Conservation (phyloP, 2,329 filamentous ascomycete species). For the Venturia pyrina region DNA sequence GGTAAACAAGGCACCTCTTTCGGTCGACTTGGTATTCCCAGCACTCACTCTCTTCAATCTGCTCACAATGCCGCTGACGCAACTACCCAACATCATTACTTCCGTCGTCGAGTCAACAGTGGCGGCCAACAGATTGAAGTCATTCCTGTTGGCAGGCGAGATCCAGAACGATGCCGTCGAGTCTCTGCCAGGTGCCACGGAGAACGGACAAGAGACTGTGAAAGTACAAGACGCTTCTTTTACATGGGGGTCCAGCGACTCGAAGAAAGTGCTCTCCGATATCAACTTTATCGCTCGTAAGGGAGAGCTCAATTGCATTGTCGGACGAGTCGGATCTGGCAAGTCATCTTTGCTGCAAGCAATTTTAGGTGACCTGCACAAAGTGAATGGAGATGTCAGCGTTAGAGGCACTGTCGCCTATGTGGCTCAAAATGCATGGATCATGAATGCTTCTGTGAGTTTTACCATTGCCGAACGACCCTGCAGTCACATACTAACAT, state of each 20-base stretch:
- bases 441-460: conserved; percentile 10
- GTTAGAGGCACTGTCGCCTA: conserved; percentile 9
- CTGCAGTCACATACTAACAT: not conserved
- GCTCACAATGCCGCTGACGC: conserved; percentile 8
- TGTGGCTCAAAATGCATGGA: conserved; percentile 11
- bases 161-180: conserved; percentile 5
- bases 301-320: conserved; percentile 11
- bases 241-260: conserved; percentile 1
- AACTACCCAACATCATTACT: conserved; percentile 6
- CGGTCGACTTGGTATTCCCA: conserved; percentile 10
- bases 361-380: conserved; percentile 10
- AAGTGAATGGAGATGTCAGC: conserved; percentile 5
- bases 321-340: conserved; percentile 9
- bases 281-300: conserved; percentile 6
- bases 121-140: conserved; percentile 1
- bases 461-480: not conserved
- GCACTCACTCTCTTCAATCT: conserved; percentile 12
- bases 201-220: not conserved
- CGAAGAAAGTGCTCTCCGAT: not conserved
- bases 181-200: not conserved
- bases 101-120: conserved; percentile 11
- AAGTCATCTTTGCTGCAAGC: conserved; percentile 11
- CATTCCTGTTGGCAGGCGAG: conserved; percentile 3
- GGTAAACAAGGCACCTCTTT: conserved; percentile 5
- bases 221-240: conserved; percentile 2